Base-by-base conservation (phyloP, 116 monocot genomes). In the Posidonia oceanica region DNA sequence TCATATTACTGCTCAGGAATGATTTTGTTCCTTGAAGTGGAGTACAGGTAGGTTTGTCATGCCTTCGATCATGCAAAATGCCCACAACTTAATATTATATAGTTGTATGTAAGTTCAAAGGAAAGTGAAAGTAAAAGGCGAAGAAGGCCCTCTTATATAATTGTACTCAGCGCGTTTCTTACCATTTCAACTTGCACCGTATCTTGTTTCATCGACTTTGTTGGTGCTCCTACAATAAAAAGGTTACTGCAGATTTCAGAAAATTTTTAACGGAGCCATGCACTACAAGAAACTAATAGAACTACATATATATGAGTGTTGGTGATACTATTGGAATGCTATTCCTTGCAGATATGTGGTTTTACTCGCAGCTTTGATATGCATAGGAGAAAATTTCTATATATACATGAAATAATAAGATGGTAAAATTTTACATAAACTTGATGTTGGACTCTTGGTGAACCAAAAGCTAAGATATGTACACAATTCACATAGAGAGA, bases 21-120 rank as follows among this genome's bases (percentile, higher is more conserved):
- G 20, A 54, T 56, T 57, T 15, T 39, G 70, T 39, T 70, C 41
- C 16, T 37, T 17, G 36, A 70, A 70, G 56, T 70, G 70, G 70
- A 70, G 56, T 39, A 58, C 56, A 71, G 71, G 42, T 44, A 61
- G 59, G 48, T 61, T 48, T 59, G 71, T 59, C 48, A 22, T 71
- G 23, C 61, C 61, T 44, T 71, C 22, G 59, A 57, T 70, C 54
- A 57, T 20, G 67, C 11, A 52, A 14, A 18, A 52, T 52, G 14
- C 18, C 15, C n/a, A 65, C 40, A 18, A 17, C 3, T 17, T 17
- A 36, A 4, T 14, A 7, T 39, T 3, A 16, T 39, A 64, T 11
- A 36, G 22, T 20, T 20, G 23, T 3, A 60, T 60, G 18, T 7
- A 23, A 4, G 21, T 12, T 36, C 7, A 58, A 5, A 5, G 16